Base-by-base conservation (phyloP, 169 alveolate species). In the Pseudocohnilembus persalinus region DNA sequence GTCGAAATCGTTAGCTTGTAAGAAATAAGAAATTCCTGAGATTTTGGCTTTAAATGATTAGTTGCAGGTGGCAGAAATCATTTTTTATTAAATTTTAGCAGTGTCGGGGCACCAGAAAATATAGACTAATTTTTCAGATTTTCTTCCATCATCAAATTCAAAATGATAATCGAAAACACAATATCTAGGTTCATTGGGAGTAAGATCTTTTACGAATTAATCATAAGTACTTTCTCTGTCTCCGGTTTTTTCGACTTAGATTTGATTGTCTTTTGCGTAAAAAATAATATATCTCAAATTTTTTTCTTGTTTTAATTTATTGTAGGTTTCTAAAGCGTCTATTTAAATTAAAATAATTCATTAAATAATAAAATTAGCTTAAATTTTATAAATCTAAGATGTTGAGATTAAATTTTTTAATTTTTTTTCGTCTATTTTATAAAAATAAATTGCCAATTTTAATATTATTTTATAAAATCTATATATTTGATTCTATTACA, bases 161-260 rank as follows among this genome's bases (percentile, higher is more conserved):
- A 25, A 34, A 6, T 64, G 29, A 79, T 79, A 79, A 79, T 79
- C 84, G 31, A 79, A 79, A 29, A 79, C 84, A 49, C 84, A 79
- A 72, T 83, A 88, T 83, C 93, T 85, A 72, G 87, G 32, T 30
- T 84, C 84, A 77, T 89, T 87, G 30, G 73, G 30, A 25, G 90
- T 90, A 35, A 89, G 63, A 32, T 29, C 68, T 31, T 84, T 74
- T 68, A 84, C 63, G 89, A 89, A 89, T 27, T 89, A 49, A 31
- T 89, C 82, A 63, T 78, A 89, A 29, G 93, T 89, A 0, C 65
- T 85, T 25, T 83, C 93, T 84, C 93, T 84, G 0, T 73, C 88
- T 1, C 90, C 93, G 16, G 75, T 30, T 35, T 89, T 33, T 28
- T 89, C 90, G 68, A 89, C 63, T n/a, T 76, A 79, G 31, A 89